Percentiles rank a stretch among this genome's conserved stretches.
Conservation (phyloP, 2,329 filamentous ascomycete genomes). For the Aspergillus sp. region DNA sequence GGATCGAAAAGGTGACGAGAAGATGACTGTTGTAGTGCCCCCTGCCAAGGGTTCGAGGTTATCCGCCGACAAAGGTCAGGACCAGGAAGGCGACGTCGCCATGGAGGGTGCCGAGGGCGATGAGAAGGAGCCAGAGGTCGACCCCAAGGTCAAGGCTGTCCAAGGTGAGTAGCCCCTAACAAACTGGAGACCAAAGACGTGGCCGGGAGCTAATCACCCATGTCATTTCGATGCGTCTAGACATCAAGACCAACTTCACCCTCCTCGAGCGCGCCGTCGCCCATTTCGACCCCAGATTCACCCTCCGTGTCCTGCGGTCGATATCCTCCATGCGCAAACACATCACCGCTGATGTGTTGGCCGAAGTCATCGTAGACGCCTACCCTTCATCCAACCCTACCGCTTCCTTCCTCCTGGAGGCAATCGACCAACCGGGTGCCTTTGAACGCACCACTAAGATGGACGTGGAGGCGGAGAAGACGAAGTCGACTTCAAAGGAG, state of each 20-base stretch:
- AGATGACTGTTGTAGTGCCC: conserved; percentile 79
- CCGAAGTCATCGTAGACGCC: conserved; percentile 75
- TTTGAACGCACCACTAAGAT: conserved; percentile 66
- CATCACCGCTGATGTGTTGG: conserved; percentile 75
- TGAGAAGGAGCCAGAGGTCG: conserved; percentile 45
- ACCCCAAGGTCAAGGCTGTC: conserved; percentile 50
- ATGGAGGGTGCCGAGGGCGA: conserved; percentile 60
- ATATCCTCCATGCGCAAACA: conserved; percentile 95
- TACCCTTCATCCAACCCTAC: conserved; percentile 67
- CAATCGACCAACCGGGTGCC: conserved; percentile 65
- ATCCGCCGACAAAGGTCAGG: conserved; percentile 55
- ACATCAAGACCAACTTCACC: conserved; percentile 91
- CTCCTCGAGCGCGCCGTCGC: conserved; percentile 88
- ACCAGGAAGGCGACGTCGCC: conserved; percentile 66
- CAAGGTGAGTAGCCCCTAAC: conserved; percentile 34
- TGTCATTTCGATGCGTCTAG: conserved; percentile 46
- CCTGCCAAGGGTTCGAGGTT: conserved; percentile 64
- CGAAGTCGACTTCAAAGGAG: conserved; percentile 64
- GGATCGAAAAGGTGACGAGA: conserved; percentile 68
- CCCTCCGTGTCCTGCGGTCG: conserved; percentile 86
- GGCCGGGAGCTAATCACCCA: background rate
- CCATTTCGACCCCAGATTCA: conserved; percentile 92
- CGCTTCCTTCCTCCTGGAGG: conserved; percentile 67
- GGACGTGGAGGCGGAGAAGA: conserved; percentile 71
- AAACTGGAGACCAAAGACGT: background rate